phyloP scores from a whole-genome alignment of 2,329 filamentous ascomycete species.

The Colletotrichum spinosum region DNA sequence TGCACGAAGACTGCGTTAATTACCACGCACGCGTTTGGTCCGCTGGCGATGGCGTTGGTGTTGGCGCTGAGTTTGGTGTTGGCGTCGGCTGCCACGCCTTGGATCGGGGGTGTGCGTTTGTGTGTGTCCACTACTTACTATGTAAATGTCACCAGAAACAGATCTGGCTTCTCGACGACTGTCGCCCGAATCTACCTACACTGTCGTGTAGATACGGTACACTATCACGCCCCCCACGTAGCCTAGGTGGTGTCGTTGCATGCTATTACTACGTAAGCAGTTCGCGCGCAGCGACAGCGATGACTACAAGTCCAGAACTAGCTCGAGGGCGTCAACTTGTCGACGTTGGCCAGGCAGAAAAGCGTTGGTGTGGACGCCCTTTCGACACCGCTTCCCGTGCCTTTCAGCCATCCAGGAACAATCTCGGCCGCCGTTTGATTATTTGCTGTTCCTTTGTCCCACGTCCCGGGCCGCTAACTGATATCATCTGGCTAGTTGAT shows the following conservation, averaged over 20 bases:
- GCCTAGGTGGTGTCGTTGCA: too few relatives aligned
- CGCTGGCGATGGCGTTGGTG: too few relatives aligned
- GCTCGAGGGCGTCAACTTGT: constrained; percentile 6
- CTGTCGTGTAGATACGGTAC: too few relatives aligned
- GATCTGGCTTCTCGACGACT: too few relatives aligned
- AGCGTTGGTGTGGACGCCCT: constrained; percentile 19
- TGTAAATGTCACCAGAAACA: too few relatives aligned
- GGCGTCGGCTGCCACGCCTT: constrained; percentile 22
- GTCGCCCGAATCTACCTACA: too few relatives aligned
- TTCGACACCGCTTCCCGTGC: constrained; percentile 10
- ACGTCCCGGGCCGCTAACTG: neutral
- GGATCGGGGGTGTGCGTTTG: neutral
- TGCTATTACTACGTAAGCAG: too few relatives aligned
- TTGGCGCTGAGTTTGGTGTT: neutral
- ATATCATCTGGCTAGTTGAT: too few relatives aligned
- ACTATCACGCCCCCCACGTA: too few relatives aligned
- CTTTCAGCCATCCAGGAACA: neutral
- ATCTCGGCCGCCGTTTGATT: constrained; percentile 17
- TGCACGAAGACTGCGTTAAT: neutral
- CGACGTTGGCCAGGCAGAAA: constrained; percentile 11
- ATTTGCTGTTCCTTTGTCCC: constrained; percentile 25
- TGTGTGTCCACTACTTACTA: too few relatives aligned
- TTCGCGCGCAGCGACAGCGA: too few relatives aligned
- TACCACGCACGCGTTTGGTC: neutral
- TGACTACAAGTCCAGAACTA: too few relatives aligned